phyloP scores from a whole-genome alignment of 306 rosid genomes.

The Arachis stenosperma region DNA sequence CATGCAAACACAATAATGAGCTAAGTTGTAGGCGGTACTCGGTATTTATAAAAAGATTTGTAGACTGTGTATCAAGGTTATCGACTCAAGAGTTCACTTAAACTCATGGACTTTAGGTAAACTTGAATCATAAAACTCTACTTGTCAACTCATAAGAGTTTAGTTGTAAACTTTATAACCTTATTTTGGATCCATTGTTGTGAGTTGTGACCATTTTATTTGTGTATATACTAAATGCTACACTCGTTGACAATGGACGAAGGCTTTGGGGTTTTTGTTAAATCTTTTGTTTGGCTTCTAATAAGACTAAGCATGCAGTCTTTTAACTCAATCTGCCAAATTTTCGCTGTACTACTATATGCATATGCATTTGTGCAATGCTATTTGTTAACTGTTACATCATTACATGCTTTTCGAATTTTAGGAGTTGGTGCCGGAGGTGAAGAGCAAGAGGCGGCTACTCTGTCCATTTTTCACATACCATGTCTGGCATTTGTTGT shows the following conservation, averaged over 20 bases:
- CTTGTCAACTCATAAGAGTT: too few relatives aligned
- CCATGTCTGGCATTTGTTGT: slow-evolving; percentile 73
- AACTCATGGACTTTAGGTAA: too few relatives aligned
- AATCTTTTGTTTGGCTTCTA: slow-evolving; percentile 10
- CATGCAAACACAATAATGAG: background rate
- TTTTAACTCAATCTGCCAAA: background rate
- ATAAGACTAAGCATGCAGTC: background rate
- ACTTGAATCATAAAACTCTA: too few relatives aligned
- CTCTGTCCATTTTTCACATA: slow-evolving; percentile 69
- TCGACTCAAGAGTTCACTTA: too few relatives aligned
- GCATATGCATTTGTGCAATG: background rate
- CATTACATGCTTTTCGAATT: slow-evolving; percentile 24
- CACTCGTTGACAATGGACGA: slow-evolving; percentile 6
- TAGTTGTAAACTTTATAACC: too few relatives aligned
- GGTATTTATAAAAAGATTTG: too few relatives aligned
- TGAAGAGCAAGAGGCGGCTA: slow-evolving; percentile 78
- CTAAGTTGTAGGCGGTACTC: background rate
- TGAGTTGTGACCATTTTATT: slow-evolving; percentile 3
- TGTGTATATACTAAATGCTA: background rate
- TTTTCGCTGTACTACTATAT: background rate
- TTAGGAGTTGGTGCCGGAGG: slow-evolving; percentile 96
- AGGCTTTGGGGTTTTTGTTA: slow-evolving; percentile 1
- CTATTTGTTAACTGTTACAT: background rate
- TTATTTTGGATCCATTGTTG: background rate
- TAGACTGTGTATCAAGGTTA: too few relatives aligned